phyloP scores from a whole-genome alignment of 495 filamentous ascomycete genomes.

The Halenospora varia region DNA sequence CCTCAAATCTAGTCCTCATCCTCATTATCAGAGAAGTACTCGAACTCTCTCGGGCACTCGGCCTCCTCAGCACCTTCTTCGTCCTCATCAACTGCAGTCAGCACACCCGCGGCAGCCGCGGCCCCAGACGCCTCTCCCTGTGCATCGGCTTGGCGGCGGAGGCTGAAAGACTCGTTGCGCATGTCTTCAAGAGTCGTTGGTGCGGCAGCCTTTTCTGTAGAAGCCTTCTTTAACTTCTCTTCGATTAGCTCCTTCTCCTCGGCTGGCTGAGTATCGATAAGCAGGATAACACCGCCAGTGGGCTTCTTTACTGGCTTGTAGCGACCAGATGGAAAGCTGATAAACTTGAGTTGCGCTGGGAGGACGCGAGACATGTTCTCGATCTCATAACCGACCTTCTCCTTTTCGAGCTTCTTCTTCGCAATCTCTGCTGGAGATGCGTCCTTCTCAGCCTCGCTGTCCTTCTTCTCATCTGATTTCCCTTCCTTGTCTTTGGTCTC shows the following conservation, averaged over 20 bases:
- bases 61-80: constrained; percentile 81
- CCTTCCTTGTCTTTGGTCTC: constrained; percentile 59
- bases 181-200: constrained; percentile 24
- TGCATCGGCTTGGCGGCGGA: constrained; percentile 20
- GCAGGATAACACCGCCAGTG: constrained; percentile 87
- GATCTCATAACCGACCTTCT: constrained; percentile 92
- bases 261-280: constrained; percentile 78
- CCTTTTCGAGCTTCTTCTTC: constrained; percentile 89
- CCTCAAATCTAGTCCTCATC: constrained; percentile 45
- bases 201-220: constrained; percentile 30
- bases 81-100: constrained; percentile 84
- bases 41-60: constrained; percentile 72
- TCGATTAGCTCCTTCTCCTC: constrained; percentile 78
- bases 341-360: constrained; percentile 89
- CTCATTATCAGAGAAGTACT: constrained; percentile 76
- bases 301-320: constrained; percentile 95
- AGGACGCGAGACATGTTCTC: constrained; percentile 97
- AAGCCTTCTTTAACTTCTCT: constrained; percentile 70
- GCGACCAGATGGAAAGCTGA: constrained; percentile 80
- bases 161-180: constrained; percentile 20
- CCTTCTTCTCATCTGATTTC: constrained; percentile 55
- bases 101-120: constrained; percentile 66
- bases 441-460: constrained; percentile 57
- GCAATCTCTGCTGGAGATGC: constrained; percentile 41
- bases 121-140: constrained; percentile 32